Base-by-base conservation (phyloP, 73 alveolate genomes). In the Stentor coeruleus region DNA sequence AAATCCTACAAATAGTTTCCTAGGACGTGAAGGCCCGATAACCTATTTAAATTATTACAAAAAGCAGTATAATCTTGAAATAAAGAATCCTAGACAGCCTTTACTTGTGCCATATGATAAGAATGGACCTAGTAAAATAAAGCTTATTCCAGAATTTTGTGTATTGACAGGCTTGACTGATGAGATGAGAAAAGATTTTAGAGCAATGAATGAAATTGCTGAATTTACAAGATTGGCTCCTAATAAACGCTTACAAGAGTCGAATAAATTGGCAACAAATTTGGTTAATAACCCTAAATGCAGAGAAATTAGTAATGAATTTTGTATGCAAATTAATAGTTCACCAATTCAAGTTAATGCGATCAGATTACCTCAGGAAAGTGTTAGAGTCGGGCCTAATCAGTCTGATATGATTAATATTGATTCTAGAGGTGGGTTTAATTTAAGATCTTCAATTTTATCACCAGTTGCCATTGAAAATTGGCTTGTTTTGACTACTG, bases 61-160 rank as follows among this genome's bases (percentile, higher is more conserved):
- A 20, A 31, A 66, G 2, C 36, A 66, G 2, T 66, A 66, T 33
- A 40, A 2, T 14, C 1, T 66, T 26, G 33, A 26, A 20, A 66
- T 66, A 20, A 66, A 1, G 0, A 15, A 20, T 26, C 33, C 37
- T 20, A 20, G 79, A 2, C 79, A 66, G 37, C 79, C 79, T 20
- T 66, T 66, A 33, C 36, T 66, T 1, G 2, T 66, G 49, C 33
- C 79, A 26, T 20, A 20, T 33, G 33, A 11, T 2, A 33, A 66
- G 11, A 66, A 40, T 28, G 79, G 79, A 20, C 42, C n/a, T 20
- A 66, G 89, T 81, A 81, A 89, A 91, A 76, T 95, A n/a, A n/a
- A n/a, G n/a, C n/a, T n/a, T n/a, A n/a, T n/a, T 0, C 98, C 98
- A 20, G 96, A 90, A 76, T 87, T 93, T 39, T 93, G 98, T 81